Base-by-base conservation (phyloP, 768 basidiomycete species). In the Pulveroboletus ravenelii region DNA sequence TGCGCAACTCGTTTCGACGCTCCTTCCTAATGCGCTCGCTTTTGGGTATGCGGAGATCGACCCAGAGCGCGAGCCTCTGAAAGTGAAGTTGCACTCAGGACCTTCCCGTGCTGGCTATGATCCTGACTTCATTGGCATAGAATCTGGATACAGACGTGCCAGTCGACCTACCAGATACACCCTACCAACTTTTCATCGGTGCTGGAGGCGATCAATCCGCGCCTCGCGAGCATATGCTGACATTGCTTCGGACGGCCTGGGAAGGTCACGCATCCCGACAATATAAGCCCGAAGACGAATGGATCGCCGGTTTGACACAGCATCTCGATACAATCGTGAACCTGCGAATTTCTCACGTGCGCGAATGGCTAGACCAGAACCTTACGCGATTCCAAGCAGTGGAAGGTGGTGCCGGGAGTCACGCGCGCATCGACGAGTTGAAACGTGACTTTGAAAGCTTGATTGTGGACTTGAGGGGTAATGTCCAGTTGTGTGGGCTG, bases 141-240 rank as follows among this genome's bases (percentile, higher is more conserved):
- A 80, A 82, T 58, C 59, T 81, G n/a, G 81, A 83, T 51, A 78
- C 74, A 5, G 77, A 79, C 50, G 32, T 62, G 5, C 52, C 66
- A 1, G 68, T 81, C 15, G 67, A 71, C 0, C 44, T 55, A 13
- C 56, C 62, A 5, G 78, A 80, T 53, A 70, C 71, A 5, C n/a
- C 48, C 1, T 49, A 70, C 5, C 57, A 57, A 4, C 74, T 79
- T 45, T 74, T 69, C 58, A 60, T 69, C 38, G 59, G 53, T 2
- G 48, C 52, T 15, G 58, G 59, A 0, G 17, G 27, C 6, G 50
- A 63, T 15, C 65, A 60, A 27, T 47, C 57, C 3, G 20, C 13
- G 0, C 44, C 57, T n/a, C 61, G 65, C 4, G 65, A 51, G 40
- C 45, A 31, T 20, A 39, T 36, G 27, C 41, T 61, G 13, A 38